phyloP scores from a whole-genome alignment of 2,329 filamentous ascomycete genomes.

The Ustulina deusta region DNA sequence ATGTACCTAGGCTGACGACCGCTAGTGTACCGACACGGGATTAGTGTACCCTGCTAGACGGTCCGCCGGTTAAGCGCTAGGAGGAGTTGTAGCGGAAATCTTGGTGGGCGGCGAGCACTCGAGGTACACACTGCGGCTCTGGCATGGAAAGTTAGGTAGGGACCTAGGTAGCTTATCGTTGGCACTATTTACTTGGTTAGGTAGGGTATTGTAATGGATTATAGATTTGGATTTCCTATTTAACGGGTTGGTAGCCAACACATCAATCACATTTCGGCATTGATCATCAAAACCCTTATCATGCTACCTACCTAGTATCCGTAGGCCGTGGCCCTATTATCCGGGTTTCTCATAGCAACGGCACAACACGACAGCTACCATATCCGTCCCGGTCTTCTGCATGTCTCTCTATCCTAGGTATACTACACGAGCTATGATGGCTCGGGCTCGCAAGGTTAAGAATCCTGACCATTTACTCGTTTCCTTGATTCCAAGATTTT shows the following conservation, averaged over 20 bases:
- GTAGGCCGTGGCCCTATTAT: slow-evolving; percentile 8
- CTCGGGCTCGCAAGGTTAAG: slow-evolving; percentile 22
- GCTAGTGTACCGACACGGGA: slow-evolving; percentile 16
- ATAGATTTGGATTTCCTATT: slow-evolving; percentile 1
- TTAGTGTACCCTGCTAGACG: slow-evolving; percentile 8
- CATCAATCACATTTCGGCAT: slow-evolving; percentile 23
- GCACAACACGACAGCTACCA: neutral
- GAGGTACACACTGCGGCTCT: slow-evolving; percentile 1
- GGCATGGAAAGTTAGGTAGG: slow-evolving; percentile 5
- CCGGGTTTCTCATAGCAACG: neutral
- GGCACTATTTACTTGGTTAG: too few relatives aligned
- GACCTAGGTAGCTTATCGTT: too few relatives aligned
- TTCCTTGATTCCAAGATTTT: slow-evolving; percentile 22
- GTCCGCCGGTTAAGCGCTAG: slow-evolving; percentile 16
- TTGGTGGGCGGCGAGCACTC: neutral
- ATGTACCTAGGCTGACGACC: neutral
- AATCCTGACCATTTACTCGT: slow-evolving; percentile 29
- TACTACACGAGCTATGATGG: slow-evolving; percentile 3
- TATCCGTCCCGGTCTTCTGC: neutral
- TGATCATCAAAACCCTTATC: slow-evolving; percentile 31
- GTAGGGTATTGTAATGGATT: neutral
- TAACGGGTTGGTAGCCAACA: slow-evolving; percentile 20
- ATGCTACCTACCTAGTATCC: slow-evolving; percentile 8
- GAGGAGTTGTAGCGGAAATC: slow-evolving; percentile 24
- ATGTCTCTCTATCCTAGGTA: neutral